Conservation (phyloP, 108 stramenopile genomes). For the Halocafeteria seosinensis region DNA sequence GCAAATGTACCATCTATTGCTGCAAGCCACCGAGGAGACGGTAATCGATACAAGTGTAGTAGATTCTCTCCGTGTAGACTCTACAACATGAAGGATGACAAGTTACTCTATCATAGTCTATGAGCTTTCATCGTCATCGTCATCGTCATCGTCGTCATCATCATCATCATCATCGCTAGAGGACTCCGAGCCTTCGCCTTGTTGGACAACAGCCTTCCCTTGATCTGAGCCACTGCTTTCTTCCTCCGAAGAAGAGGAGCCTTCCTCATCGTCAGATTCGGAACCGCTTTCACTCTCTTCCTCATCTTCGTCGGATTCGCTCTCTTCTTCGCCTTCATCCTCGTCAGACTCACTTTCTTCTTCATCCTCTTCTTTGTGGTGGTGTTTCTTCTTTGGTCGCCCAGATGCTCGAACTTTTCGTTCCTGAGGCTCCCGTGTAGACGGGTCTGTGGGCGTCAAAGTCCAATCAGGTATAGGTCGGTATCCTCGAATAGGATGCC, state of each 20-base stretch:
- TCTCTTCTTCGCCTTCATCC: no score
- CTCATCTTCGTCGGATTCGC: conserved; percentile 14
- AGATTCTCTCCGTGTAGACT: no score
- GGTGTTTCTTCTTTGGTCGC: neutral
- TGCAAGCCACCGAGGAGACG: no score
- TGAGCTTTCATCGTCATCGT: neutral
- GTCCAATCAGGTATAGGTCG: conserved; percentile 65
- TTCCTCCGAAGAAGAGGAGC: no score
- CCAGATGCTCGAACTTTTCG: conserved; percentile 1
- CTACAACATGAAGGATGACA: no score
- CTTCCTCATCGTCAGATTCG: conserved; percentile 7
- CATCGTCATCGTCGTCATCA: no score
- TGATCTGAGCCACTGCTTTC: neutral
- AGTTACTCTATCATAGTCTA: no score
- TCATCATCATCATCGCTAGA: neutral
- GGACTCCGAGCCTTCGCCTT: neutral
- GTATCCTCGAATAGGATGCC: conserved; percentile 32
- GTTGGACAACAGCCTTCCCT: neutral
- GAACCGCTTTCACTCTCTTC: conserved; percentile 13
- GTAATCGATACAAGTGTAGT: no score
- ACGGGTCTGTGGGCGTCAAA: conserved; percentile 39
- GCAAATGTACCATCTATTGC: no score
- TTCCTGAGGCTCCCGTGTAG: conserved; percentile 51
- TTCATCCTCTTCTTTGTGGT: conserved; percentile 8
- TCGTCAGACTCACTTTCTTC: conserved; percentile 10